Evolutionary conservation across 768 basidiomycete genomes (phyloP).

Genomic region (Fistulinella prunicolor): DNA sequence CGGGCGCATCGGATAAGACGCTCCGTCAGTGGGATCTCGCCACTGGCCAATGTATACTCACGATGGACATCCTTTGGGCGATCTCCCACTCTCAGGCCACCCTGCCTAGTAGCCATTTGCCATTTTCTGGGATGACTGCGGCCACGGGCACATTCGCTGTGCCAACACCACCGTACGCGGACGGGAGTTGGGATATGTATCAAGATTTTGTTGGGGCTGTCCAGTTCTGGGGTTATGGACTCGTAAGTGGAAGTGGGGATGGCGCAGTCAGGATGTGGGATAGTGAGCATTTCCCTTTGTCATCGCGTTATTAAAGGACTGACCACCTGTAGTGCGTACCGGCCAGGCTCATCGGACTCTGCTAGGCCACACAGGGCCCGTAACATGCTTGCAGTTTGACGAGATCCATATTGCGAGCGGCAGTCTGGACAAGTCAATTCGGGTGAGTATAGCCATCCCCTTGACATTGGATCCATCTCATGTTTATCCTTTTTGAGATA

Average conservation of each 20-base stretch:
- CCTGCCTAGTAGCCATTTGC: slow-evolving; percentile 37
- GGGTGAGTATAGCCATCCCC: slow-evolving; percentile 47
- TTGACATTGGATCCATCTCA: not conserved
- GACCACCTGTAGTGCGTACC: slow-evolving; percentile 75
- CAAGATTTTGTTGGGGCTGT: slow-evolving; percentile 97
- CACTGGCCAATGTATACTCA: slow-evolving; percentile 97
- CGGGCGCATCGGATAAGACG: slow-evolving; percentile 97
- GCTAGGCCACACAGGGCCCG: slow-evolving; percentile 87
- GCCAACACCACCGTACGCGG: slow-evolving; percentile 83
- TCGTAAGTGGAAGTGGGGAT: slow-evolving; percentile 96
- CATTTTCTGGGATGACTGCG: slow-evolving; percentile 52
- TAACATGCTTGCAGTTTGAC: slow-evolving; percentile 95
- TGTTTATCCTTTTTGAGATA: slow-evolving; percentile 49
- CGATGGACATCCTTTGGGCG: slow-evolving; percentile 99
- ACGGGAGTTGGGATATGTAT: slow-evolving; percentile 93
- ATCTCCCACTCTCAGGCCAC: slow-evolving; percentile 80
- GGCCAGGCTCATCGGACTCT: slow-evolving; percentile 95
- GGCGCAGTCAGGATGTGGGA: slow-evolving; percentile 99
- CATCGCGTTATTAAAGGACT: not conserved
- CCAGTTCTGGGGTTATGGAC: slow-evolving; percentile 98
- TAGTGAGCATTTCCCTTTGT: slow-evolving; percentile 52
- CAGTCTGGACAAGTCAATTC: slow-evolving; percentile 88
- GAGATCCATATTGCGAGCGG: slow-evolving; percentile 92
- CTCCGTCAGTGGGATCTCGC: slow-evolving; percentile 97
- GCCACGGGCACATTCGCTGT: slow-evolving; percentile 69